Evolutionary conservation across 306 rosid species (phyloP).

Genomic region (Fagus sylvatica): DNA sequence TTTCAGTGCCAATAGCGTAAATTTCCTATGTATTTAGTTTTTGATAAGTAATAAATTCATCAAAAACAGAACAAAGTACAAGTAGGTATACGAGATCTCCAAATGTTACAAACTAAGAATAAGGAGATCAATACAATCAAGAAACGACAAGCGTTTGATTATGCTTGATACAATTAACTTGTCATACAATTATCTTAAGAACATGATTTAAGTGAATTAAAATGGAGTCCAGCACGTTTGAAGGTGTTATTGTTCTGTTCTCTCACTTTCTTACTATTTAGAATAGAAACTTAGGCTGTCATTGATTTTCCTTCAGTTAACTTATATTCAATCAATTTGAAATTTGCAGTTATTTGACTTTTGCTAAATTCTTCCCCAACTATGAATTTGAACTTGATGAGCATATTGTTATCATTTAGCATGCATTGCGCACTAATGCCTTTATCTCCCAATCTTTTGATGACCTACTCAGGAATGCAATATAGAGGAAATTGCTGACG

Average conservation of each 20-base stretch:
- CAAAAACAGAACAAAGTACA: no score
- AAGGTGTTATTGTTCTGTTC: neutral
- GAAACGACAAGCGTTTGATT: no score
- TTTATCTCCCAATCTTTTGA: constrained; percentile 17
- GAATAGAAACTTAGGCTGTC: neutral
- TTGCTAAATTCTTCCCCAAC: neutral
- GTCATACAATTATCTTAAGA: no score
- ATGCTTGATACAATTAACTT: no score
- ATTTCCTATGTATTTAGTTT: no score
- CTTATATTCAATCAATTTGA: neutral
- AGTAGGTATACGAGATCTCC: no score
- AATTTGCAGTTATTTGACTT: neutral
- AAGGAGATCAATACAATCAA: no score
- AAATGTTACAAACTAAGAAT: no score
- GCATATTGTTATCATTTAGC: constrained; percentile 9
- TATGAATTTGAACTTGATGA: constrained; percentile 17
- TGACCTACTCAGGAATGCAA: constrained; percentile 49
- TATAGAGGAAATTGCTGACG: constrained; percentile 54
- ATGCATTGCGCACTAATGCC: constrained; percentile 19
- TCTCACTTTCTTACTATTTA: neutral
- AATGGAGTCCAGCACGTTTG: neutral
- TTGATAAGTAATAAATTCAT: no score
- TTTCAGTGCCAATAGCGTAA: no score
- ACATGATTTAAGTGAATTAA: no score
- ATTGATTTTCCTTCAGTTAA: neutral